Evolutionary conservation across 2,329 filamentous ascomycete species (phyloP).

Genomic region (Alternaria infectoria): DNA sequence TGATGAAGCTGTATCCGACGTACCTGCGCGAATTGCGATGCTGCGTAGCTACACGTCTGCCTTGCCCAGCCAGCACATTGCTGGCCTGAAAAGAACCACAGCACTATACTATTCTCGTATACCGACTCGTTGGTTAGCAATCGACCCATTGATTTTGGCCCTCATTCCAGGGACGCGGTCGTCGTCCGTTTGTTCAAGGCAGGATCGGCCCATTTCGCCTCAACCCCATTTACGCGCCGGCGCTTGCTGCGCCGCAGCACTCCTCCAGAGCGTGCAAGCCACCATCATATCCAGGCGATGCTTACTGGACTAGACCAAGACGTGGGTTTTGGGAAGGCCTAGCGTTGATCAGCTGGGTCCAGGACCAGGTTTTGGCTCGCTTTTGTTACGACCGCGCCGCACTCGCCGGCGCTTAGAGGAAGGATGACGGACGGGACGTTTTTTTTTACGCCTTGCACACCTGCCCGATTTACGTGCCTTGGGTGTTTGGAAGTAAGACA

Average conservation of each 20-base stretch:
- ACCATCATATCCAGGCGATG: not conserved
- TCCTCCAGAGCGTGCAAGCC: slow-evolving; percentile 2
- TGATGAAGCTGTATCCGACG: not conserved
- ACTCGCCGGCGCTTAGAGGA: slow-evolving; percentile 9
- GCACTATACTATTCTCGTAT: slow-evolving; percentile 2
- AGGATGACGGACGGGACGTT: slow-evolving; percentile 6
- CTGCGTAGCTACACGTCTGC: not conserved
- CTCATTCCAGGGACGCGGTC: slow-evolving; percentile 7
- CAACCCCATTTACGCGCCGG: slow-evolving; percentile 8
- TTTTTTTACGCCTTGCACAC: slow-evolving; percentile 8
- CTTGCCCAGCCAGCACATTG: not conserved
- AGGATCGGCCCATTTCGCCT: slow-evolving; percentile 9
- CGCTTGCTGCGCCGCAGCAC: slow-evolving; percentile 10
- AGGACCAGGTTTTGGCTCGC: not conserved
- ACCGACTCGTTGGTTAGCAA: not conserved
- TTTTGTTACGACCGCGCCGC: slow-evolving; percentile 5
- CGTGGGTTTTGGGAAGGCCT: not conserved
- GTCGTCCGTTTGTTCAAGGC: slow-evolving; percentile 8
- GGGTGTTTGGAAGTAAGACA: slow-evolving; percentile 9
- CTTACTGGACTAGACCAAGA: not conserved
- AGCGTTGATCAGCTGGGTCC: slow-evolving; percentile 1
- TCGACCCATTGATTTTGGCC: slow-evolving; percentile 11
- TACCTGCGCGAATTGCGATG: not conserved
- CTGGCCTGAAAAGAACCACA: slow-evolving; percentile 2
- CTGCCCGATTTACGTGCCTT: slow-evolving; percentile 3